Evolutionary conservation across 2,329 filamentous ascomycete genomes (phyloP).

Genomic region (Pseudonectria buxi): DNA sequence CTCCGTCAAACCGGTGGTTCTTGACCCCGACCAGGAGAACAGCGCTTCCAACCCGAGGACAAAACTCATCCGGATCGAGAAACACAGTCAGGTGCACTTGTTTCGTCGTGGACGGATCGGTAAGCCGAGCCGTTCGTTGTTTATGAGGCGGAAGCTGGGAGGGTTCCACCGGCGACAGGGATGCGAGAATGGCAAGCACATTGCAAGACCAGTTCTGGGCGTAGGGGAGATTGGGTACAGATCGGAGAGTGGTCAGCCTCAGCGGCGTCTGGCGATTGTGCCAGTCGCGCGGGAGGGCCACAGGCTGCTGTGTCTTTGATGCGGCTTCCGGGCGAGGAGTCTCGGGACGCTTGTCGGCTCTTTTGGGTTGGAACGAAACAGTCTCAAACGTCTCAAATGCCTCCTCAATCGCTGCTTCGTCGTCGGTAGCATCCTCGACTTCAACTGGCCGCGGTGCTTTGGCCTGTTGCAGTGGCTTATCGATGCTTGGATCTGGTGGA

Average conservation of each 20-base stretch:
- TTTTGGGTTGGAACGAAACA: conserved; percentile 22
- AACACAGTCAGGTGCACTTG: conserved; percentile 49
- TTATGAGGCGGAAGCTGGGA: conserved; percentile 41
- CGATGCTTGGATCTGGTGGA: not conserved
- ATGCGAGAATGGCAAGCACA: conserved; percentile 43
- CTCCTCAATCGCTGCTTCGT: conserved; percentile 21
- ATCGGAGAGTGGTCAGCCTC: conserved; percentile 44
- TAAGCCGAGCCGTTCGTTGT: conserved; percentile 46
- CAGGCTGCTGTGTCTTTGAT: conserved; percentile 18
- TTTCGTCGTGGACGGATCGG: conserved; percentile 45
- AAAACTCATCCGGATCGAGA: conserved; percentile 44
- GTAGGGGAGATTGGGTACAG: conserved; percentile 47
- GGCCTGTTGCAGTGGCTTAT: not conserved
- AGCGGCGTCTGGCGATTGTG: conserved; percentile 36
- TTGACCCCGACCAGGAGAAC: conserved; percentile 50
- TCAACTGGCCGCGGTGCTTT: not conserved
- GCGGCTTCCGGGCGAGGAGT: conserved; percentile 1
- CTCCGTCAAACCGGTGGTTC: conserved; percentile 48
- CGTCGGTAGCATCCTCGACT: not conserved
- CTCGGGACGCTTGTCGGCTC: conserved; percentile 7
- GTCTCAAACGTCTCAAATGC: conserved; percentile 33
- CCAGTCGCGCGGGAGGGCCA: conserved; percentile 35
- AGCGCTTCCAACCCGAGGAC: conserved; percentile 39
- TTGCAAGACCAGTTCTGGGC: conserved; percentile 54
- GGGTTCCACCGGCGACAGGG: conserved; percentile 41